Percentiles rank a stretch among this genome's conserved stretches.
phyloP scores from a whole-genome alignment of 2,329 filamentous ascomycete genomes.

The Tolypocladium amazonense region DNA sequence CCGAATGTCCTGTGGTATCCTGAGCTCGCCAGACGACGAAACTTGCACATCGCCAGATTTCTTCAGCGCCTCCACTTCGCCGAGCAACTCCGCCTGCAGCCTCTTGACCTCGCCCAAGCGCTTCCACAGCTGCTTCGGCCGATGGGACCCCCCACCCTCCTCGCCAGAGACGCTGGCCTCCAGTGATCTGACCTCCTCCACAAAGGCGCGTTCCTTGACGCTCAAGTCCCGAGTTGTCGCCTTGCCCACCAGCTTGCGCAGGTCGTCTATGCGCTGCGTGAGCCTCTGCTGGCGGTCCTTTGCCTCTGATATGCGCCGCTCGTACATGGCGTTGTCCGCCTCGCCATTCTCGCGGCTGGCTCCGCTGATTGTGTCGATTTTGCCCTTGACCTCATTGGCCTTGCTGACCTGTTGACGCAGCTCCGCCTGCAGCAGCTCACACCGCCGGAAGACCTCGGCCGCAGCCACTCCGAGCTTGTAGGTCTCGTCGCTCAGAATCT shows the following conservation, averaged over 20 bases:
- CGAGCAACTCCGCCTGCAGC: slow-evolving; percentile 40
- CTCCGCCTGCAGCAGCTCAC: slow-evolving; percentile 56
- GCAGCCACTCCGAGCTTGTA: slow-evolving; percentile 57
- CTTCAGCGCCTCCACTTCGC: slow-evolving; percentile 37
- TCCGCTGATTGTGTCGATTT: slow-evolving; percentile 52
- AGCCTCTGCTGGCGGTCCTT: slow-evolving; percentile 46
- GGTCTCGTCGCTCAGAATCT: slow-evolving; percentile 59
- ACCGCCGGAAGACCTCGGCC: slow-evolving; percentile 62
- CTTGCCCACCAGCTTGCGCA: slow-evolving; percentile 35
- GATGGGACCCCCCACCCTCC: slow-evolving; percentile 21
- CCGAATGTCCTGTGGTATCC: slow-evolving; percentile 50
- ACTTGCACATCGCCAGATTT: slow-evolving; percentile 16
- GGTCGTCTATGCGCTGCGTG: slow-evolving; percentile 45
- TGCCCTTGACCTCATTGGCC: slow-evolving; percentile 52
- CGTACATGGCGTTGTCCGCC: slow-evolving; percentile 44
- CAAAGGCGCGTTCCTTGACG: slow-evolving; percentile 33
- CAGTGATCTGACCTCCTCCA: slow-evolving; percentile 40
- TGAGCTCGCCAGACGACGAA: slow-evolving; percentile 28
- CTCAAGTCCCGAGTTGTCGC: slow-evolving; percentile 30
- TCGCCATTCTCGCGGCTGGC: slow-evolving; percentile 36
- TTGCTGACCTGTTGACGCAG: slow-evolving; percentile 56
- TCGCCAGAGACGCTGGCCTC: slow-evolving; percentile 36
- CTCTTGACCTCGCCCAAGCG: slow-evolving; percentile 46
- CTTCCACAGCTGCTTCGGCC: slow-evolving; percentile 40
- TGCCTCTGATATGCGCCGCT: slow-evolving; percentile 44